Evolutionary conservation across 805 yeast species (phyloP).

Genomic region (Pichia exigua): DNA sequence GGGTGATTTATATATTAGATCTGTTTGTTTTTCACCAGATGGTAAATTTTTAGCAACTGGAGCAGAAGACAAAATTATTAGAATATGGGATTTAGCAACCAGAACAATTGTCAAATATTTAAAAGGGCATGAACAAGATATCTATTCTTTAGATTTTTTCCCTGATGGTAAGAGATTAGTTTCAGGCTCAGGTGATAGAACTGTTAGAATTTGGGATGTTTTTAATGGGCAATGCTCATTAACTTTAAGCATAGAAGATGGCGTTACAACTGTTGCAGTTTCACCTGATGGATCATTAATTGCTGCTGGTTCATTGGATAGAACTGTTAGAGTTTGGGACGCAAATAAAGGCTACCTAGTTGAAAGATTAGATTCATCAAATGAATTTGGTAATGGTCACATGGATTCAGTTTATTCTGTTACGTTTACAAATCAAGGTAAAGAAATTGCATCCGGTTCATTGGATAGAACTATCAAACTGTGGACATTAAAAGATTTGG

Average conservation of each 20-base stretch:
- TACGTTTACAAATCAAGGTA: conserved; percentile 85
- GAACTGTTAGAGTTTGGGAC: conserved; percentile 96
- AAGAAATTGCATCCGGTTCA: conserved; percentile 89
- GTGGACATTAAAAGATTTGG: conserved; percentile 75
- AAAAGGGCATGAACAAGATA: conserved; percentile 95
- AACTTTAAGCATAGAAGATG: conserved; percentile 89
- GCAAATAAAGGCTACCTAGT: conserved; percentile 85
- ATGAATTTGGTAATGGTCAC: conserved; percentile 85
- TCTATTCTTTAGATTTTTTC: conserved; percentile 90
- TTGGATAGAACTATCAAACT: conserved; percentile 92
- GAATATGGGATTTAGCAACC: conserved; percentile 92
- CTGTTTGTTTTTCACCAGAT: conserved; percentile 95
- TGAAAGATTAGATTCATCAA: conserved; percentile 86
- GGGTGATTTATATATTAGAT: conserved; percentile 86
- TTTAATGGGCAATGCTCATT: conserved; percentile 81
- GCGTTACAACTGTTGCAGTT: conserved; percentile 96
- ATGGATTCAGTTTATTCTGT: conserved; percentile 94
- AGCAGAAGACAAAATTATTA: conserved; percentile 81
- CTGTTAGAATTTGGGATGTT: conserved; percentile 95
- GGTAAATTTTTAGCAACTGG: conserved; percentile 91
- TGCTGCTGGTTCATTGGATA: conserved; percentile 94
- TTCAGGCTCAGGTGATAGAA: conserved; percentile 93
- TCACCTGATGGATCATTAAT: conserved; percentile 90
- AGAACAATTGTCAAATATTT: conserved; percentile 78
- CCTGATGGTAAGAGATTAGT: conserved; percentile 90